Percentiles rank a stretch among this genome's conserved stretches.
Conservation (phyloP, 352 stramenopile genomes). For the Albugo candida region DNA sequence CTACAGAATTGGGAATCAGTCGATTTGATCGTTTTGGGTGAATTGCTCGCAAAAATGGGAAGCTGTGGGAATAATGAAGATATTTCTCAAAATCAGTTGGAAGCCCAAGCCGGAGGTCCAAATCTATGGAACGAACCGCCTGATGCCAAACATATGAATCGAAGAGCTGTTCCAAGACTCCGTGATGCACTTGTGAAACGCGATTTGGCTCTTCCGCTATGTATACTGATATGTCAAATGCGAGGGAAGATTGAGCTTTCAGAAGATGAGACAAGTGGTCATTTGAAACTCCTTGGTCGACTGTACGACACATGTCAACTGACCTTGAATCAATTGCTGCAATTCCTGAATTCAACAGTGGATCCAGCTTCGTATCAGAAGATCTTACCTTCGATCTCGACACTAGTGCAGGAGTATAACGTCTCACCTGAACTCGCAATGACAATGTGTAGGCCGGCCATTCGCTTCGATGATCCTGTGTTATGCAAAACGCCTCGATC, state of each 20-base stretch:
- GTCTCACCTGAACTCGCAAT: conserved; percentile 54
- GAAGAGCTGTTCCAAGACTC: conserved; percentile 51
- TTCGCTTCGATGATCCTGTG: conserved; percentile 53
- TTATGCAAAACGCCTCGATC: conserved; percentile 39
- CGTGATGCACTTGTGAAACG: conserved; percentile 72
- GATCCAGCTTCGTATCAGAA: conserved; percentile 45
- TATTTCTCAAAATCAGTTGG: conserved; percentile 62
- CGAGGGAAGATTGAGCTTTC: conserved; percentile 68
- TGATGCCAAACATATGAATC: conserved; percentile 69
- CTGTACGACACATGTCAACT: conserved; percentile 75
- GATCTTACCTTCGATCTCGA: conserved; percentile 42
- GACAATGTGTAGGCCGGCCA: conserved; percentile 51
- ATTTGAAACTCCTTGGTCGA: conserved; percentile 61
- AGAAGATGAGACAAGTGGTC: conserved; percentile 24
- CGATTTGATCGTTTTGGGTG: conserved; percentile 73
- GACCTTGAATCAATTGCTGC: conserved; percentile 69
- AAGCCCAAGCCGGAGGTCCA: conserved; percentile 58
- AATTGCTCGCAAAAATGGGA: conserved; percentile 77
- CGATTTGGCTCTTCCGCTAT: conserved; percentile 51
- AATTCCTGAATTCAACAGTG: conserved; percentile 62
- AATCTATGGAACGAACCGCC: conserved; percentile 62
- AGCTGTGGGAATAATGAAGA: conserved; percentile 75
- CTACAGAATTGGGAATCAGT: conserved; percentile 72
- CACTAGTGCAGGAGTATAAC: conserved; percentile 55
- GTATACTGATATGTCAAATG: conserved; percentile 69